Conservation (phyloP, 805 yeast species). For the Metschnikowia cerradonensis region DNA sequence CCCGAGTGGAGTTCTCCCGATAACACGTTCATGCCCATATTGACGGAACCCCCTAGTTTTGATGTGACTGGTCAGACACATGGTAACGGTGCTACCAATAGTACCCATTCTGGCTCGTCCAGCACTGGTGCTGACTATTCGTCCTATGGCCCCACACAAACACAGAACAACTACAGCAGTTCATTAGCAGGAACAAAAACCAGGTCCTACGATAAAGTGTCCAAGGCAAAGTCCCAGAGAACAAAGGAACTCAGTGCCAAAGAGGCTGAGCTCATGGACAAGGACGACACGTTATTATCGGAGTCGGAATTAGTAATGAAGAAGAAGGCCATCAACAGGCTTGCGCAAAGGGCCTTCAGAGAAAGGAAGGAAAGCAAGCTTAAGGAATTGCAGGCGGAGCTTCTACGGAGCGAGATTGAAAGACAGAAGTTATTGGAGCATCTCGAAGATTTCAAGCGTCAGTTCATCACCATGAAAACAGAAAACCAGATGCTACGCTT, state of each 20-base stretch:
- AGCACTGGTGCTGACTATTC: neutral
- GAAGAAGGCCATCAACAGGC: conserved; percentile 76
- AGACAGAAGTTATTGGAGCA: conserved; percentile 44
- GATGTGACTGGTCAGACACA: neutral
- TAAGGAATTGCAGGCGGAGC: conserved; percentile 60
- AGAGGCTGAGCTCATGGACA: conserved; percentile 34
- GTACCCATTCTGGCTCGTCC: neutral
- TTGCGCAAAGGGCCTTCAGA: conserved; percentile 84
- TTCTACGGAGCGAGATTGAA: conserved; percentile 55
- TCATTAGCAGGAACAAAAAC: neutral
- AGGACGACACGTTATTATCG: conserved; percentile 35
- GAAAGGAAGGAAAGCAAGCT: conserved; percentile 73
- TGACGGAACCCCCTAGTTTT: neutral
- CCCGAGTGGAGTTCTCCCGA: conserved; percentile 3
- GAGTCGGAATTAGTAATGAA: conserved; percentile 47
- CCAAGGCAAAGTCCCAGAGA: conserved; percentile 3
- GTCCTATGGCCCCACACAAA: neutral
- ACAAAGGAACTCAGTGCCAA: conserved; percentile 22
- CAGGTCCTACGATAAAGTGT: neutral
- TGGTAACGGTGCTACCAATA: neutral
- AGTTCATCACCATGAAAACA: conserved; percentile 52
- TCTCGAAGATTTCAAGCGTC: conserved; percentile 48
- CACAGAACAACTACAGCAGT: neutral
- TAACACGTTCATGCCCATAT: neutral
- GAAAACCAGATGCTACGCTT: conserved; percentile 55